Evolutionary conservation across 2,329 filamentous ascomycete species (phyloP), one percentile per base, ranked within the genome.

Genomic region (Blastomyces parvus): DNA sequence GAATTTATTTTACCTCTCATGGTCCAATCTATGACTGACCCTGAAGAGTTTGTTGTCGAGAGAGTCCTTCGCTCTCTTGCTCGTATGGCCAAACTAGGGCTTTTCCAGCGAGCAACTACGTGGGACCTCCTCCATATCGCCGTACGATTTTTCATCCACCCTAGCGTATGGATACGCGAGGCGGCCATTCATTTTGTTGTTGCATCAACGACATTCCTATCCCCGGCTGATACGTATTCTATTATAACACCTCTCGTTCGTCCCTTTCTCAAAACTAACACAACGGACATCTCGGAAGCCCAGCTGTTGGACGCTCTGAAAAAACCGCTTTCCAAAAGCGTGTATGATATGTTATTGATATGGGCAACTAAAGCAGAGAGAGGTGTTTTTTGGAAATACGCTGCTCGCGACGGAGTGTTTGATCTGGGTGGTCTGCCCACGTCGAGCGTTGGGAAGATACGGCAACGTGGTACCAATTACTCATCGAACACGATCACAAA

Each of bases 1-100:
- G 91, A 96, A 68, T 99, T 97, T 69, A 96, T 97, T 67, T 78
- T 99, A 33, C 94, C 95, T 0, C 81, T 99, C 17, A 97, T 99
- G 91, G 84, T 97, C 2, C 94, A 97, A 74, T 93, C 94, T 8
- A 80, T 99, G 69, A 91, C 91, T 0, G 94, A 99, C 68, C 85
- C 90, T 0, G 94, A 99, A 74, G 93, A 97, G 69, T 93, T 90
- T 72, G 94, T 99, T 1, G 88, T 99, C 14, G 91, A 97, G 71
- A 90, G 89, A 63, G 92, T 93, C 1, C 81, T 99, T 38, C 86
- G 94, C 67, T 94, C 93, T 0, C 81, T 99, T 58, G 90, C 91
- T 1, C 88, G 90, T 64, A 90, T 99, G 79, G 91, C 93, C 9
- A 87, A 89, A 62, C 81, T 99, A 25, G 95, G 94, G 0, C 80